phyloP scores from a whole-genome alignment of 306 rosid species.

The Inga leiocalycina region DNA sequence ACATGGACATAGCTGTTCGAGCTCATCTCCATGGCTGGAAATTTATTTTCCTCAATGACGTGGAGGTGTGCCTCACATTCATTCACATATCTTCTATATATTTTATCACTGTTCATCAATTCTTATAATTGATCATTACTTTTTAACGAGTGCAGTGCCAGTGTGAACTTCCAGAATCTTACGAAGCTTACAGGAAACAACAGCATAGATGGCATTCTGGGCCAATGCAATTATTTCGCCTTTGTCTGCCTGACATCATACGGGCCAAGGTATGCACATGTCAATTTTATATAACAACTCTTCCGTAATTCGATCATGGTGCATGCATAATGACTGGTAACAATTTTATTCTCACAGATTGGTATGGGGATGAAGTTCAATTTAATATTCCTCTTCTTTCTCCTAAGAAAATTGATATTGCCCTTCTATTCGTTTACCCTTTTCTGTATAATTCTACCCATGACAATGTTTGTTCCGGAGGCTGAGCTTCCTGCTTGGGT shows the following conservation, averaged over 20 bases:
- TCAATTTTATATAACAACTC: not conserved
- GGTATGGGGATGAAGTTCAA: constrained; percentile 86
- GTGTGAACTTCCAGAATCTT: constrained; percentile 93
- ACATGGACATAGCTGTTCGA: constrained; percentile 94
- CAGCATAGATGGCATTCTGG: constrained; percentile 98
- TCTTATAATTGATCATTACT: constrained; percentile 26
- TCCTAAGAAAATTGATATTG: constrained; percentile 74
- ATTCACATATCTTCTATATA: not conserved
- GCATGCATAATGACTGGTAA: constrained; percentile 21
- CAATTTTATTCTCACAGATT: constrained; percentile 57
- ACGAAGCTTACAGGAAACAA: constrained; percentile 91
- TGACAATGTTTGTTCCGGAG: constrained; percentile 95
- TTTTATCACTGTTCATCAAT: constrained; percentile 6
- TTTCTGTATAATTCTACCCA: constrained; percentile 89
- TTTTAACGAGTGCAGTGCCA: constrained; percentile 65
- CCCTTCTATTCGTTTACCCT: constrained; percentile 93
- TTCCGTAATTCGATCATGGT: not conserved
- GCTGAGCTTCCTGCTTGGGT: constrained; percentile 89
- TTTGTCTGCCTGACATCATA: constrained; percentile 74
- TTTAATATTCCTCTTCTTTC: constrained; percentile 85
- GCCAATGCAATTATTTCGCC: constrained; percentile 94
- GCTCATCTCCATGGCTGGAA: constrained; percentile 99
- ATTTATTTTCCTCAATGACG: constrained; percentile 86
- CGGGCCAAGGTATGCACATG: constrained; percentile 58
- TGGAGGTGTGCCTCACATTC: constrained; percentile 57